Percentiles rank a stretch among this genome's conserved stretches.
Conservation (phyloP, 768 basidiomycete species). For the Trametes gibbosa region DNA sequence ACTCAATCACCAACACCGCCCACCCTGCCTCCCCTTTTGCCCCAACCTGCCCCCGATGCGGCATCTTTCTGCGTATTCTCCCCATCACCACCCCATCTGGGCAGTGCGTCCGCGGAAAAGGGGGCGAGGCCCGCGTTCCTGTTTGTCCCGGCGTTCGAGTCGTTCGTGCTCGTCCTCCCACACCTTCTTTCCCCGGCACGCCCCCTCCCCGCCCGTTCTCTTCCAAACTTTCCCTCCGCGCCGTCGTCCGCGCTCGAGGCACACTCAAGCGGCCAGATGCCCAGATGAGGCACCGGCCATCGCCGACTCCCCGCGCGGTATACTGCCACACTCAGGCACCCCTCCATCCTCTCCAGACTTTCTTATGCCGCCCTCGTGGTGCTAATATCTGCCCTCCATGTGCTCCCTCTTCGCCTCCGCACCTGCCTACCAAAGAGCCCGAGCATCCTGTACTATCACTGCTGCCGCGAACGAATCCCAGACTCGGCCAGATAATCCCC, state of each 20-base stretch:
- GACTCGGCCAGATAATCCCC: slow-evolving; percentile 10
- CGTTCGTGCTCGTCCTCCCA: neutral
- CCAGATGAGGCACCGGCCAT: slow-evolving; percentile 16
- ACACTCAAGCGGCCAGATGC: neutral
- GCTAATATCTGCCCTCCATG: too few relatives aligned
- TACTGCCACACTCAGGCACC: slow-evolving; percentile 15
- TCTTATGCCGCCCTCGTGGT: too few relatives aligned
- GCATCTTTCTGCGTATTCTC: neutral
- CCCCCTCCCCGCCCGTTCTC: neutral
- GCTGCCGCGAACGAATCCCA: slow-evolving; percentile 15
- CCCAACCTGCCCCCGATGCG: neutral
- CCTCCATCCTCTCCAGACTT: neutral
- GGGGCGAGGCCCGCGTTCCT: too few relatives aligned
- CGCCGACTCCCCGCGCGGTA: slow-evolving; percentile 8
- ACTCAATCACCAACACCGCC: slow-evolving; percentile 23
- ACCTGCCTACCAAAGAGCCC: neutral
- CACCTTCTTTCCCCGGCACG: neutral
- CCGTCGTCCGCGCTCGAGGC: neutral
- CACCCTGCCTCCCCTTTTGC: slow-evolving; percentile 14
- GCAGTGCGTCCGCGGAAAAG: too few relatives aligned
- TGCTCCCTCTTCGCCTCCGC: neutral
- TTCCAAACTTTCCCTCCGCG: neutral
- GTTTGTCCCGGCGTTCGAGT: neutral
- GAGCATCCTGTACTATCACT: neutral
- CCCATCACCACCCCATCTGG: neutral